A percentile compares a stretch with the other conserved stretches of the same genome.
Conservation (phyloP, 192 early-diverging fungal species). For the Coemansia sp. region DNA sequence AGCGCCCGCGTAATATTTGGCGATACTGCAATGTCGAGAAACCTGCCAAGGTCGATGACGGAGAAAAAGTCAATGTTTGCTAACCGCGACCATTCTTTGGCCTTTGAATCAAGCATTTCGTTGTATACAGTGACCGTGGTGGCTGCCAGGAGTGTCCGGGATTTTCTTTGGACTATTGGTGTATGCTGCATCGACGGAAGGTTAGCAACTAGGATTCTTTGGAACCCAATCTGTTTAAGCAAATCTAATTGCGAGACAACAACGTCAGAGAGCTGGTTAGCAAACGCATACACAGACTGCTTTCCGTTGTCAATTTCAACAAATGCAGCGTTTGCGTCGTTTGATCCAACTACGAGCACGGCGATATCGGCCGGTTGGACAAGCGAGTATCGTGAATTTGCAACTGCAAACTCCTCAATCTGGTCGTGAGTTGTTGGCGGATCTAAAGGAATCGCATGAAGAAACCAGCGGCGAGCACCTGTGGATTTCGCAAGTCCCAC, state of each 20-base stretch:
- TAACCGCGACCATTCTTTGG: conserved; percentile 8
- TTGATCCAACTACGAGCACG: conserved; percentile 34
- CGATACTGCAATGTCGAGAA: conserved; percentile 15
- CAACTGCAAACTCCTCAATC: conserved; percentile 15
- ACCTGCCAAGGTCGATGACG: conserved; percentile 23
- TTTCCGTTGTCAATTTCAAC: conserved; percentile 16
- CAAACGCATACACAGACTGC: conserved; percentile 25
- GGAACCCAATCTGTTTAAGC: conserved; percentile 27
- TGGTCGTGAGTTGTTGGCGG: conserved; percentile 33
- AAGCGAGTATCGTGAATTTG: neutral
- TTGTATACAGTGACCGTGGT: conserved; percentile 28
- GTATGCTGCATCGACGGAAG: conserved; percentile 35
- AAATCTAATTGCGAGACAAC: conserved; percentile 28
- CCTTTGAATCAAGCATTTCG: conserved; percentile 16
- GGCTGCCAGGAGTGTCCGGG: conserved; percentile 10
- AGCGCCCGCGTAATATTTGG: conserved; percentile 9
- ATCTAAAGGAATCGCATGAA: conserved; percentile 20
- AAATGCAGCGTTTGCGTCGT: conserved; percentile 26
- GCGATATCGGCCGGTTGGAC: conserved; percentile 12
- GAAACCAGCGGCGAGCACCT: conserved; percentile 6
- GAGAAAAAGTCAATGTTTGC: conserved; percentile 18
- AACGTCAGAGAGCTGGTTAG: conserved; percentile 17
- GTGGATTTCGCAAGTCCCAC: conserved; percentile 30
- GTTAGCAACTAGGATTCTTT: conserved; percentile 23
- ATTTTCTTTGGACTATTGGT: conserved; percentile 26